Percentiles rank a stretch among this genome's conserved stretches.
Evolutionary conservation across 1,139 yeast species (phyloP).

Genomic region (Ogataea hybrid): DNA sequence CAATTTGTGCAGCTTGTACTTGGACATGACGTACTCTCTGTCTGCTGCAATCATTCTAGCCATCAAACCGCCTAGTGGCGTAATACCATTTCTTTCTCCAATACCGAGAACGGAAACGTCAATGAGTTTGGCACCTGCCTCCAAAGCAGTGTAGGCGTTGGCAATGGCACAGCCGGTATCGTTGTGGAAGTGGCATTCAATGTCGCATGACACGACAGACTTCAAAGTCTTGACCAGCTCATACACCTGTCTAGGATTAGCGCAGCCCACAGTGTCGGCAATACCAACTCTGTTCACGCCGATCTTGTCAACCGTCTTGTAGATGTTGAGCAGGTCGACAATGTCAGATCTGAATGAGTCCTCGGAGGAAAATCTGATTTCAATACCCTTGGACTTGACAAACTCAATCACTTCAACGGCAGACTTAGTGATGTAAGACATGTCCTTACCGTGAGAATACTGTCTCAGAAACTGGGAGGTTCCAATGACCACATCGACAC

Average conservation of each 20-base stretch:
- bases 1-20: conserved; percentile 93
- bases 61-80: conserved; percentile 97
- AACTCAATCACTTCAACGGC: conserved; percentile 97
- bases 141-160: conserved; percentile 96
- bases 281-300: conserved; percentile 99
- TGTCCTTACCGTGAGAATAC: conserved; percentile 97
- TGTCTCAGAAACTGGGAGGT: conserved; percentile 94
- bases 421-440: conserved; percentile 95
- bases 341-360: conserved; percentile 97
- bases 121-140: conserved; percentile 94
- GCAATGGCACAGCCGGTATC: conserved; percentile 99
- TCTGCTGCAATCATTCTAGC: conserved; percentile 99
- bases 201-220: conserved; percentile 93
- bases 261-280: conserved; percentile 99
- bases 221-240: conserved; percentile 92
- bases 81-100: conserved; percentile 98
- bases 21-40: conserved; percentile 93
- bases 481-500: conserved; percentile 98
- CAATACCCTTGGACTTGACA: conserved; percentile 96
- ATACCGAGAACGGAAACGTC: conserved; percentile 97
- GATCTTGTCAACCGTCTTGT: conserved; percentile 94
- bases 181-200: conserved; percentile 98
- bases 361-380: conserved; percentile 94
- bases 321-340: conserved; percentile 91
- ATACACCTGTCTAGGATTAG: conserved; percentile 98